Conservation (phyloP, 495 filamentous ascomycete genomes). For the Melanomma pulvis-pyrius region DNA sequence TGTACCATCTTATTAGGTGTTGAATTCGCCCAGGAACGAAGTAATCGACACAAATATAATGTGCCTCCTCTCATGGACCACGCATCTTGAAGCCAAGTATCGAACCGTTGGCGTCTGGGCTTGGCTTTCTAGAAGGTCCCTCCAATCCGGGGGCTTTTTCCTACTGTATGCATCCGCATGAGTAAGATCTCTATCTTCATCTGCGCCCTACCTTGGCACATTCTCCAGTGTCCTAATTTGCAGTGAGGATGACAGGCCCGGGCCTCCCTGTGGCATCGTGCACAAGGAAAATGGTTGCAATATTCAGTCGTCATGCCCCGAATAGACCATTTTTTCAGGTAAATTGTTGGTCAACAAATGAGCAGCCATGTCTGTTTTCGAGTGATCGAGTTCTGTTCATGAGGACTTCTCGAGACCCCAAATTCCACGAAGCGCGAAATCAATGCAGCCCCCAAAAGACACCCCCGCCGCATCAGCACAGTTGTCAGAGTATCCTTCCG, state of each 20-base stretch:
- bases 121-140: constrained; percentile 9
- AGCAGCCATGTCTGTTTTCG: too few relatives aligned
- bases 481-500: background rate
- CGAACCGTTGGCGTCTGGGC: background rate
- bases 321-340: background rate
- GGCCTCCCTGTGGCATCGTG: background rate
- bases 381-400: background rate
- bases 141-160: background rate
- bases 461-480: background rate
- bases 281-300: background rate
- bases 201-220: background rate
- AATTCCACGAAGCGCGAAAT: background rate
- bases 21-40: background rate
- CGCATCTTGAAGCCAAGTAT: background rate
- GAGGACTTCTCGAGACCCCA: background rate
- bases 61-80: background rate
- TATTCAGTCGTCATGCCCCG: background rate
- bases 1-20: background rate
- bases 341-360: background rate
- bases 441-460: background rate
- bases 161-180: constrained; percentile 25
- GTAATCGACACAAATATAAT: background rate
- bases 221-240: background rate
- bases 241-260: background rate
- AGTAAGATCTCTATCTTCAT: constrained; percentile 24